A percentile compares a stretch with the other conserved stretches of the same genome.
phyloP scores from a whole-genome alignment of 2,329 filamentous ascomycete genomes.

The Nigrospora sphaerica region DNA sequence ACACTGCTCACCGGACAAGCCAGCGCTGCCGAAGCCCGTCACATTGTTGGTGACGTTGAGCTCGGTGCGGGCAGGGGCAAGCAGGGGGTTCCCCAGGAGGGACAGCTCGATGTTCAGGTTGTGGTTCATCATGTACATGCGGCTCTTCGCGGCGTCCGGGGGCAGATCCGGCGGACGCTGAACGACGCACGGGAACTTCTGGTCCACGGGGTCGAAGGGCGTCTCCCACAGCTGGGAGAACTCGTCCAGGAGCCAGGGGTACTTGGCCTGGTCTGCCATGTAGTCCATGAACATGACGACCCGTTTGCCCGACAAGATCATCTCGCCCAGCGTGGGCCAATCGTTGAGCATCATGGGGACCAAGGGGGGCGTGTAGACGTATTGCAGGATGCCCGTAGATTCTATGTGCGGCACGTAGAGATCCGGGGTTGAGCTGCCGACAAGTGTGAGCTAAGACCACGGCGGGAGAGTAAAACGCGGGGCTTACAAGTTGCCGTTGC shows the following conservation, averaged over 20 bases:
- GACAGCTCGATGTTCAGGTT: slow-evolving; percentile 78
- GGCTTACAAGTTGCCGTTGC: slow-evolving; percentile 64
- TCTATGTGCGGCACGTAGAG: slow-evolving; percentile 65
- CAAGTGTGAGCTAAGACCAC: not conserved
- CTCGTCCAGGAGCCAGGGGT: slow-evolving; percentile 81
- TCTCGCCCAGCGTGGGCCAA: slow-evolving; percentile 76
- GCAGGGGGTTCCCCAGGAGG: slow-evolving; percentile 53
- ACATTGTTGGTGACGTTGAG: slow-evolving; percentile 67
- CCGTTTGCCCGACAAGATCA: slow-evolving; percentile 65
- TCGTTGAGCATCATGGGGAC: slow-evolving; percentile 64
- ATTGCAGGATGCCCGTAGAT: slow-evolving; percentile 62
- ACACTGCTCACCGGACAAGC: slow-evolving; percentile 57
- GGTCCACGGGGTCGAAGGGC: slow-evolving; percentile 64
- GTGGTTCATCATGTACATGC: slow-evolving; percentile 82
- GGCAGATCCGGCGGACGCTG: slow-evolving; percentile 67
- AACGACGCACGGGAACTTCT: slow-evolving; percentile 66
- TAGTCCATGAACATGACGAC: slow-evolving; percentile 83
- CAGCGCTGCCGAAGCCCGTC: slow-evolving; percentile 59
- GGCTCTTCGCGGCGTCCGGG: slow-evolving; percentile 43
- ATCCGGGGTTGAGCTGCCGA: slow-evolving; percentile 37
- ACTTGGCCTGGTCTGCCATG: slow-evolving; percentile 66
- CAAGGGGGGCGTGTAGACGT: slow-evolving; percentile 66
- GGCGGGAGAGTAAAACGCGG: not conserved
- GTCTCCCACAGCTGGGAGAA: slow-evolving; percentile 90
- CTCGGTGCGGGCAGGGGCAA: slow-evolving; percentile 65